Evolutionary conservation across 2,329 filamentous ascomycete species (phyloP).

Genomic region (Tolypocladium amazonense): DNA sequence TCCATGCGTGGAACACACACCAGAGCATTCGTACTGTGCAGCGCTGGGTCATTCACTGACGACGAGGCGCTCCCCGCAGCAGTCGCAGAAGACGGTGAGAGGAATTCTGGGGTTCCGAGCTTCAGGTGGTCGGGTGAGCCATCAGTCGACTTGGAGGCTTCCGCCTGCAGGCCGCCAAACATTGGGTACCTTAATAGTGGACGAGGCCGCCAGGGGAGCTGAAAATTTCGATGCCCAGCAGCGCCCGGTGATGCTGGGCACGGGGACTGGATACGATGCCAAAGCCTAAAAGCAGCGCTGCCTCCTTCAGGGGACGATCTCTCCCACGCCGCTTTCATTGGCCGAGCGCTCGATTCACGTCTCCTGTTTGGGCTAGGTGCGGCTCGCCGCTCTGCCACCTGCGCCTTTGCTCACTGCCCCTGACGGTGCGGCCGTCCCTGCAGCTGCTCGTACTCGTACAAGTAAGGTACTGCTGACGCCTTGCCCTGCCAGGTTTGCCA

Average conservation of each 20-base stretch:
- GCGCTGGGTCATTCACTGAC: background rate
- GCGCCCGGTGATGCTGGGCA: background rate
- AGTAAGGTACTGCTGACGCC: background rate
- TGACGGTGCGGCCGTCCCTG: background rate
- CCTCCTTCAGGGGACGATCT: background rate
- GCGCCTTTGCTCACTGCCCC: background rate
- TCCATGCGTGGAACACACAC: background rate
- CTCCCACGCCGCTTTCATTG: background rate
- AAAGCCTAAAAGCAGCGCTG: background rate
- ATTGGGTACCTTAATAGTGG: background rate
- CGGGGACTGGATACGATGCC: background rate
- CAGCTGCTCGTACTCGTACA: background rate
- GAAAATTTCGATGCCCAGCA: background rate
- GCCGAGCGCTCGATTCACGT: background rate
- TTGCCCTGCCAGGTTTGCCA: background rate
- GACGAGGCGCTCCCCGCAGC: background rate
- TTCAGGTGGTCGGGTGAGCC: background rate
- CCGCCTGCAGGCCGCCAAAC: background rate
- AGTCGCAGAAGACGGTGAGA: background rate
- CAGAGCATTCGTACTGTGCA: background rate
- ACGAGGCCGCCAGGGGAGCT: background rate
- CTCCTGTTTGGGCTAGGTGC: background rate
- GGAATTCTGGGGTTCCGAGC: background rate
- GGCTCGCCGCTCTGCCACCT: background rate
- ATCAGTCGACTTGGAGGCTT: background rate